Evolutionary conservation across 495 filamentous ascomycete species (phyloP), one percentile per base, ranked within the genome.

Genomic region (Annulohypoxylon stygium): DNA sequence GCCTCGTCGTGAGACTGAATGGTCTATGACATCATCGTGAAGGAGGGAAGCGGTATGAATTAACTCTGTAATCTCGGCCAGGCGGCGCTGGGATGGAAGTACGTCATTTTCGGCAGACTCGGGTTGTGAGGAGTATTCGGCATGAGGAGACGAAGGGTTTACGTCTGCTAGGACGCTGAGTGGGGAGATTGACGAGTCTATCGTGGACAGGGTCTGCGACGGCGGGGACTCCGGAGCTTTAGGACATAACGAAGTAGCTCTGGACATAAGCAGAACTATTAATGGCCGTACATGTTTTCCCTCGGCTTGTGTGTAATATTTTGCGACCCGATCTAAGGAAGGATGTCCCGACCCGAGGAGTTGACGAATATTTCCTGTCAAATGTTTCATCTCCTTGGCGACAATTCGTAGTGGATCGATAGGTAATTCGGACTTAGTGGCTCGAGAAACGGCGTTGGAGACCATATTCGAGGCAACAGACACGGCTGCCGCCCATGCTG

Each of bases 21-120:
- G 93, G 78, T 99, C 96, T 75, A 99, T 97, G 30, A 99, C 97
- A 83, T 99, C 96, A 85, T 99, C 96, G 80, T 99, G 96, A 4
- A 99, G 88, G 23, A 99, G 88, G 11, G 96, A 98, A 2, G 96
- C 96, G 2, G 96, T 98, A 80, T 97, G 97, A 58, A 98, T 98
- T 43, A 99, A 83, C 78, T 99, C 97, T 16, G 94, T 94, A 79
- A 99, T 98, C 80, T 99, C 96, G 62, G 96, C 97, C 39, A 99
- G 87, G 41, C 96, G 89, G 55, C 93, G 86, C 77, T 99, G 95
- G n/a, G 94, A 92, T 1, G 97, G 94, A 18, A 98, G 89, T 66
- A 99, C 95, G 57, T 93, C 90, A 57, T 88, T 86, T 64, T 92
- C 89, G 41, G 86, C 83, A 16, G 82, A 63, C 53, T 90, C 88